Percentiles rank a stretch among this genome's conserved stretches.
phyloP scores from a whole-genome alignment of 345 rosid species.

The Bruguiera gymnorhiza region DNA sequence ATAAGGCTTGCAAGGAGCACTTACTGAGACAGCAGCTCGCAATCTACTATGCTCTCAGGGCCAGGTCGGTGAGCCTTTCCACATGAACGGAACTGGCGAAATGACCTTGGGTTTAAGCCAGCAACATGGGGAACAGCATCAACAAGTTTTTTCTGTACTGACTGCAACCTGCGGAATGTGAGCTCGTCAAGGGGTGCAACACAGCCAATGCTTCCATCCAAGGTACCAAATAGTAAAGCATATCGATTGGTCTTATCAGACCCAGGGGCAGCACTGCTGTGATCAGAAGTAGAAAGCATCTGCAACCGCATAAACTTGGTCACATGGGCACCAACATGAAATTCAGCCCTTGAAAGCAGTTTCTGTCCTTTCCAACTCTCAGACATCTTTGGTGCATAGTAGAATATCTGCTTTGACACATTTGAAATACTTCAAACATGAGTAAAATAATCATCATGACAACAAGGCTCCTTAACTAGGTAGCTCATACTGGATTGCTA shows the following conservation, averaged over 20 bases:
- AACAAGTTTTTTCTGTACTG: slow-evolving; percentile 82
- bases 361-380: slow-evolving; percentile 99
- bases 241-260: slow-evolving; percentile 87
- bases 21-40: slow-evolving; percentile 91
- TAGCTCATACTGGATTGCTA: too few species aligned
- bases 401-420: slow-evolving; percentile 60
- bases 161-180: slow-evolving; percentile 89
- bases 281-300: slow-evolving; percentile 70
- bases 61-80: slow-evolving; percentile 94
- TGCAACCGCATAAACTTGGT: slow-evolving; percentile 86
- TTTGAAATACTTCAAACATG: not conserved
- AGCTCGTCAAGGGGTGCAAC: slow-evolving; percentile 92
- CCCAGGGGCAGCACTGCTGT: slow-evolving; percentile 46
- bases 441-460: not conserved
- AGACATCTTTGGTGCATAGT: slow-evolving; percentile 87
- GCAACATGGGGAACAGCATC: slow-evolving; percentile 92
- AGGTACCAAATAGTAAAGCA: slow-evolving; percentile 80
- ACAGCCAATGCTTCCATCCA: slow-evolving; percentile 94
- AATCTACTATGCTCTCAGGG: slow-evolving; percentile 92
- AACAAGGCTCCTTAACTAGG: too few species aligned
- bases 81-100: slow-evolving; percentile 72
- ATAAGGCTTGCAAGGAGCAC: slow-evolving; percentile 25
- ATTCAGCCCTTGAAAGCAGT: slow-evolving; percentile 91
- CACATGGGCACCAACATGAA: slow-evolving; percentile 88
- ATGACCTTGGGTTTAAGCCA: slow-evolving; percentile 89